phyloP scores from a whole-genome alignment of 1,284 basidiomycete species.

The Tilletia horrida region DNA sequence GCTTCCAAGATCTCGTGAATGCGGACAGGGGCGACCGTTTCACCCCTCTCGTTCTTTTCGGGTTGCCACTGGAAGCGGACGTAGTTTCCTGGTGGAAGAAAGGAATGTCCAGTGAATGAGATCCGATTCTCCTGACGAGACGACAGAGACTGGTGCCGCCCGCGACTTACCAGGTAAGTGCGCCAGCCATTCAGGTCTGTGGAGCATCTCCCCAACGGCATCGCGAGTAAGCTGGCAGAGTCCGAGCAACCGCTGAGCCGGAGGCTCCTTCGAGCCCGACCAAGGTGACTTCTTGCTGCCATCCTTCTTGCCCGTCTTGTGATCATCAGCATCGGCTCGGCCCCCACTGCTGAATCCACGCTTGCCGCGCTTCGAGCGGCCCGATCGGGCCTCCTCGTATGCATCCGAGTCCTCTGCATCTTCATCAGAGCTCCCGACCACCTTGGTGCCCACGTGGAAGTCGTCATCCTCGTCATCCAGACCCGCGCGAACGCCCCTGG shows the following conservation, averaged over 20 bases:
- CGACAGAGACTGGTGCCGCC: background rate
- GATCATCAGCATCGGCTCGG: slow-evolving; percentile 35
- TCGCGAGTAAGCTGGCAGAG: slow-evolving; percentile 10
- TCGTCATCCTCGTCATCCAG: slow-evolving; percentile 44
- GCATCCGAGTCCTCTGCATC: slow-evolving; percentile 55
- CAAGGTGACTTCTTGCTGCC: slow-evolving; percentile 65
- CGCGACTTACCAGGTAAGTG: background rate
- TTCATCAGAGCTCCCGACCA: slow-evolving; percentile 19
- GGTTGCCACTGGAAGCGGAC: slow-evolving; percentile 14
- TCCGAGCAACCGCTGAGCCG: background rate
- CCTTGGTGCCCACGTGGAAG: slow-evolving; percentile 20
- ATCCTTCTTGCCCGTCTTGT: slow-evolving; percentile 61
- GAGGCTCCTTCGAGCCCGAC: slow-evolving; percentile 60
- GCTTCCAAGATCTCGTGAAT: slow-evolving; percentile 15
- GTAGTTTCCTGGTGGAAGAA: background rate
- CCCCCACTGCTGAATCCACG: background rate
- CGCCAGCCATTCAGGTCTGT: background rate
- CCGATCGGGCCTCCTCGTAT: slow-evolving; percentile 71
- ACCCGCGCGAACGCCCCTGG: background rate
- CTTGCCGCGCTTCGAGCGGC: slow-evolving; percentile 51
- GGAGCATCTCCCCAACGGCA: background rate
- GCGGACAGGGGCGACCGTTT: background rate
- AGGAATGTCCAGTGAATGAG: too few relatives aligned
- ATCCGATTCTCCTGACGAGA: background rate
- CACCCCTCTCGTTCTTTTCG: background rate